A percentile compares a stretch with the other conserved stretches of the same genome.
Evolutionary conservation across 768 basidiomycete genomes (phyloP).

Genomic region (Kwoniella dendrophila): DNA sequence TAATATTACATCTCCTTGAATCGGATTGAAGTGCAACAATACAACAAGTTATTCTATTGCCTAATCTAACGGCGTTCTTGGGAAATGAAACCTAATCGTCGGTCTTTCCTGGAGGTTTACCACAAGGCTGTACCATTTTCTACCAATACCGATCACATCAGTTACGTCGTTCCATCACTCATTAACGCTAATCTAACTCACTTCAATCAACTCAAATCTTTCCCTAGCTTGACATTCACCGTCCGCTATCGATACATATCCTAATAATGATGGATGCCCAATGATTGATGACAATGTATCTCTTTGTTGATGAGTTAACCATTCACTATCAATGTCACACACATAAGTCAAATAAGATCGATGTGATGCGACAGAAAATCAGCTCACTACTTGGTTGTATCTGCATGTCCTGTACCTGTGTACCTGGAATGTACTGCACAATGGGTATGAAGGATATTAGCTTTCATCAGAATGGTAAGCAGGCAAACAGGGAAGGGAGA

Average conservation of each 20-base stretch:
- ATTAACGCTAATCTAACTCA: constrained; percentile 56
- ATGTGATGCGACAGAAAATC: not conserved
- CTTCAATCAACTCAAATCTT: constrained; percentile 96
- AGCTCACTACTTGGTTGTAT: constrained; percentile 90
- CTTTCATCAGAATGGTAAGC: constrained; percentile 1
- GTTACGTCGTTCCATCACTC: not conserved
- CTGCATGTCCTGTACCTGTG: constrained; percentile 95
- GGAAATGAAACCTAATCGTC: constrained; percentile 65
- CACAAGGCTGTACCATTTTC: constrained; percentile 94
- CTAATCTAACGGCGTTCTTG: too few species aligned
- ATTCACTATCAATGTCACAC: constrained; percentile 69
- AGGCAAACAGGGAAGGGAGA: not conserved
- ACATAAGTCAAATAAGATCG: too few species aligned
- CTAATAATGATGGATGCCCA: constrained; percentile 81
- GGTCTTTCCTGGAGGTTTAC: constrained; percentile 85
- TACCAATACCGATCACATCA: constrained; percentile 49
- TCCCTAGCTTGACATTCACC: constrained; percentile 86
- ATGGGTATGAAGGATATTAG: not conserved
- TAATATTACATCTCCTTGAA: too few species aligned
- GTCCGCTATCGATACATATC: constrained; percentile 89
- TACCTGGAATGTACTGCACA: constrained; percentile 86
- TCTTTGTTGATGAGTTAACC: constrained; percentile 95
- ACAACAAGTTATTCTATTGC: too few species aligned
- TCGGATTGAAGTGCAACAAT: too few species aligned
- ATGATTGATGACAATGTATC: constrained; percentile 92